A percentile compares a stretch with the other conserved stretches of the same genome.
These are phyloP conservation scores for Croton setiger DNA, from an alignment of 441 rosid genomes.

Conservation along the genomic window DNA sequence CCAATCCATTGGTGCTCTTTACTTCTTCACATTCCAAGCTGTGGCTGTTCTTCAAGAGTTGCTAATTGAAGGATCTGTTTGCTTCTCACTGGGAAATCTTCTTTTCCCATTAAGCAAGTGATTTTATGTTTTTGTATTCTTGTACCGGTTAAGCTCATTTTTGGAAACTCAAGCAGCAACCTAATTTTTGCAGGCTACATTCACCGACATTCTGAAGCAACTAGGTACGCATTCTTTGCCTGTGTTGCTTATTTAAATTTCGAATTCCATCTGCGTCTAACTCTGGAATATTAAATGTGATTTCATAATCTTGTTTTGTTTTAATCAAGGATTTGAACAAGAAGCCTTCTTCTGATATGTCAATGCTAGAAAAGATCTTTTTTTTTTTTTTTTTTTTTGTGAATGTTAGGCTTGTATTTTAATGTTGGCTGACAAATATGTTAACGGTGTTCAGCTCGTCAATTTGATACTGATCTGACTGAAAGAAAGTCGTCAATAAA, in stretches of 20 bases:
- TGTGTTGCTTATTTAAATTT: neutral
- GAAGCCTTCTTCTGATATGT: neutral
- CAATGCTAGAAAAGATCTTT: neutral
- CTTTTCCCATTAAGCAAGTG: neutral
- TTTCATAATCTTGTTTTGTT: no score
- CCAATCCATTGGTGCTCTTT: neutral
- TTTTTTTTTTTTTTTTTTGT: neutral
- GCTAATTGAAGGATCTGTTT: neutral
- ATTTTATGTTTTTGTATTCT: neutral
- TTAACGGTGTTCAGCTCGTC: constrained; percentile 42
- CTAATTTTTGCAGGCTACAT: constrained; percentile 77
- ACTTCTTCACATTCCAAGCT: neutral
- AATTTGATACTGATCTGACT: constrained; percentile 47
- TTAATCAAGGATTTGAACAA: neutral
- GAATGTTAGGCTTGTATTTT: neutral
- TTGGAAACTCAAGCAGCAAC: constrained; percentile 12
- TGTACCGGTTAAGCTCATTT: neutral
- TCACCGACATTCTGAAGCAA: constrained; percentile 79
- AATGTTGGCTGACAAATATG: constrained; percentile 14
- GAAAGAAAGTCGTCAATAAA: constrained; percentile 71
- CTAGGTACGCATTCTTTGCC: constrained; percentile 57
- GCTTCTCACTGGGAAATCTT: neutral
- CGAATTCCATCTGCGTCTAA: neutral
- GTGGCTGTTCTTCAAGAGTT: neutral
- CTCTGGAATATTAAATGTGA: neutral